These are phyloP conservation scores for Ilyonectria robusta DNA, from an alignment of 2,329 filamentous ascomycete genomes.

Conservation along the genomic window DNA sequence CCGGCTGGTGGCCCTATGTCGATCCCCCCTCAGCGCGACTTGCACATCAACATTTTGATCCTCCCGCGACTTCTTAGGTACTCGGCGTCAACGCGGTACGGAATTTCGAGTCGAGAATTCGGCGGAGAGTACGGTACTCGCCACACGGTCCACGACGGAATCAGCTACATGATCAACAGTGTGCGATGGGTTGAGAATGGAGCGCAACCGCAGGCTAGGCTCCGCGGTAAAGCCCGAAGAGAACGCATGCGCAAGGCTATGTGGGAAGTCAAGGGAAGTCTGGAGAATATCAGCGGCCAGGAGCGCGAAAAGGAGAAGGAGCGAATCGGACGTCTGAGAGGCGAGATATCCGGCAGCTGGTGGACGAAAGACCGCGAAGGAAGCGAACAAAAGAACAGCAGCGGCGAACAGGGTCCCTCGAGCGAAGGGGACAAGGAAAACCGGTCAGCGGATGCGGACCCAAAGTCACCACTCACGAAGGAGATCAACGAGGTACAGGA, in stretches of 20 bases:
- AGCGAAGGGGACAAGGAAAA: constrained; percentile 66
- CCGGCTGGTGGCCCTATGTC: constrained; percentile 73
- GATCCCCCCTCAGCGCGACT: constrained; percentile 78
- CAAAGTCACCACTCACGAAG: constrained; percentile 14
- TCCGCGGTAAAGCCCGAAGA: constrained; percentile 68
- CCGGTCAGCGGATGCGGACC: constrained; percentile 41
- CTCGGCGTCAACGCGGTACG: constrained; percentile 80
- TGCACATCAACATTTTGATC: constrained; percentile 89
- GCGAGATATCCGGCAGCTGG: constrained; percentile 54
- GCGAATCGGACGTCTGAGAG: constrained; percentile 41
- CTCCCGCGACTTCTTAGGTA: constrained; percentile 86
- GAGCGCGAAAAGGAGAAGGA: constrained; percentile 47
- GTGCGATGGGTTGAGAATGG: constrained; percentile 90
- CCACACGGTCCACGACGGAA: constrained; percentile 79
- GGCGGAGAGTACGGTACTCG: constrained; percentile 65
- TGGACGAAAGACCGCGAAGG: constrained; percentile 49
- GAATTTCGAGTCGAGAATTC: constrained; percentile 87
- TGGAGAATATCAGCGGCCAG: constrained; percentile 50
- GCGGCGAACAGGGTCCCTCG: constrained; percentile 46
- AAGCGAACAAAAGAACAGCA: constrained; percentile 46
- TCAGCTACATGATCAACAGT: constrained; percentile 88
- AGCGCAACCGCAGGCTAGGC: constrained; percentile 69
- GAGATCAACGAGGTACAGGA: constrained; percentile 28
- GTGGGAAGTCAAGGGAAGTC: constrained; percentile 62
- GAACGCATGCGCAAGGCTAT: constrained; percentile 71